These are phyloP conservation scores for Hyphopichia burtonii DNA, from an alignment of 1,139 yeast genomes.

Conservation along the genomic window DNA sequence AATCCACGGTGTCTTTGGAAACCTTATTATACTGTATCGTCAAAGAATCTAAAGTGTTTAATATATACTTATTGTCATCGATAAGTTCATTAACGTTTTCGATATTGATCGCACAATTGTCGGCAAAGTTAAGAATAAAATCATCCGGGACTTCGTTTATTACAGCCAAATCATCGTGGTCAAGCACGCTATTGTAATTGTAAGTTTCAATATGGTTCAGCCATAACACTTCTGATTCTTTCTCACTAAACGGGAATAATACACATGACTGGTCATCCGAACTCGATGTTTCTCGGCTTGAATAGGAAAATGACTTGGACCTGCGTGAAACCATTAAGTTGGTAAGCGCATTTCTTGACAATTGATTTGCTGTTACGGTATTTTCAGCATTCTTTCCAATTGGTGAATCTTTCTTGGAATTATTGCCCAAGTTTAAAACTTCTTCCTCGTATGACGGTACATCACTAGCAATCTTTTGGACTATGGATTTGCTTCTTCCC, in stretches of 20 bases:
- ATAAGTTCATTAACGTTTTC: constrained; percentile 37
- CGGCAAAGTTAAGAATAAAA: constrained; percentile 37
- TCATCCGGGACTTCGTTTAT: constrained; percentile 32
- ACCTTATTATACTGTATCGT: constrained; percentile 55
- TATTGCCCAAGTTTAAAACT: constrained; percentile 10
- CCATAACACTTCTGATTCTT: constrained; percentile 36
- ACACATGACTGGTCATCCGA: constrained; percentile 4
- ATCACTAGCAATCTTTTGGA: constrained; percentile 42
- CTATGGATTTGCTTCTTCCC: constrained; percentile 52
- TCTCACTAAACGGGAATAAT: constrained; percentile 36
- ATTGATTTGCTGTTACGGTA: background rate
- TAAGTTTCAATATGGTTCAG: constrained; percentile 29
- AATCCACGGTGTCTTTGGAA: constrained; percentile 58
- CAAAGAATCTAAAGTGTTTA: constrained; percentile 42
- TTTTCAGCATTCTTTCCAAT: constrained; percentile 5
- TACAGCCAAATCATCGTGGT: constrained; percentile 27
- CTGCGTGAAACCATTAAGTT: constrained; percentile 6
- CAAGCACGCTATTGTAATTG: constrained; percentile 37
- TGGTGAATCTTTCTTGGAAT: constrained; percentile 4
- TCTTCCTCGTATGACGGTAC: constrained; percentile 28
- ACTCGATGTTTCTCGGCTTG: background rate
- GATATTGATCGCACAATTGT: constrained; percentile 34
- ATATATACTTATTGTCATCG: constrained; percentile 39
- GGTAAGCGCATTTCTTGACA: constrained; percentile 1
- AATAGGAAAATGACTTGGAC: constrained; percentile 15